These are phyloP conservation scores for Immersiella caudata DNA, from an alignment of 495 filamentous ascomycete genomes.

Conservation along the genomic window DNA sequence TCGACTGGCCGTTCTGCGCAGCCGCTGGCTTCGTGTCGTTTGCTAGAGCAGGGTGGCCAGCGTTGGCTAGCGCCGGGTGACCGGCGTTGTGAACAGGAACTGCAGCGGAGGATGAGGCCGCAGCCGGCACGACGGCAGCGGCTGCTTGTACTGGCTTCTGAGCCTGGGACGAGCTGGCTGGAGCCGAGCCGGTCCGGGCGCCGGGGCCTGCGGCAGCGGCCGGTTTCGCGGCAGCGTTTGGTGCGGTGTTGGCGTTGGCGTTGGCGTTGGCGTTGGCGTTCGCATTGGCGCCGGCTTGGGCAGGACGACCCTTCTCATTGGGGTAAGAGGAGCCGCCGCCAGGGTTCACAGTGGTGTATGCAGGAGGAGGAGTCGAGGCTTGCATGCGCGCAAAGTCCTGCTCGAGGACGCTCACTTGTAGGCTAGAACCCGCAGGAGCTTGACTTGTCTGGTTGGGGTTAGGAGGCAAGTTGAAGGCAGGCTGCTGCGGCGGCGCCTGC, in stretches of 20 bases:
- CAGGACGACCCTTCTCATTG: constrained; percentile 68
- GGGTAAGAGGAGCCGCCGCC: constrained; percentile 62
- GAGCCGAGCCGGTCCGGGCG: constrained; percentile 14
- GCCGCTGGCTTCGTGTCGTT: constrained; percentile 57
- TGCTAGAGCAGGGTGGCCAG: constrained; percentile 13
- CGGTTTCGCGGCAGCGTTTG: constrained; percentile 19
- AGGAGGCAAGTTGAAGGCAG: constrained; percentile 35
- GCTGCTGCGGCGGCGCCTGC: constrained; percentile 26
- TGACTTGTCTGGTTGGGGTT: constrained; percentile 37
- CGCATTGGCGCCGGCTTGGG: constrained; percentile 42
- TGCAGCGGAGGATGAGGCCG: constrained; percentile 42
- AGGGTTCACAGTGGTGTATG: constrained; percentile 79
- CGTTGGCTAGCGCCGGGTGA: constrained; percentile 89
- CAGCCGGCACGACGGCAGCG: constrained; percentile 12
- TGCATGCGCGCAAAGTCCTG: constrained; percentile 88
- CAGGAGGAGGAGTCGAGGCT: constrained; percentile 84
- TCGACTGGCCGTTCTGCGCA: constrained; percentile 46
- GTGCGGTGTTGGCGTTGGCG: constrained; percentile 35
- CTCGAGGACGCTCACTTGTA: constrained; percentile 68
- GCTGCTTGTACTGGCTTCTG: constrained; percentile 18
- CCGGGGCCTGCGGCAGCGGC: constrained; percentile 21
- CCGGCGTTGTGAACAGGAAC: constrained; percentile 47
- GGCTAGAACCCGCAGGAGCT: constrained; percentile 30
- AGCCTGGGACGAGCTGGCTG: constrained; percentile 38
- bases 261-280: constrained; percentile 44